Base-by-base conservation (phyloP, 2,329 filamentous ascomycete species). In the Aspergillus neotritici region DNA sequence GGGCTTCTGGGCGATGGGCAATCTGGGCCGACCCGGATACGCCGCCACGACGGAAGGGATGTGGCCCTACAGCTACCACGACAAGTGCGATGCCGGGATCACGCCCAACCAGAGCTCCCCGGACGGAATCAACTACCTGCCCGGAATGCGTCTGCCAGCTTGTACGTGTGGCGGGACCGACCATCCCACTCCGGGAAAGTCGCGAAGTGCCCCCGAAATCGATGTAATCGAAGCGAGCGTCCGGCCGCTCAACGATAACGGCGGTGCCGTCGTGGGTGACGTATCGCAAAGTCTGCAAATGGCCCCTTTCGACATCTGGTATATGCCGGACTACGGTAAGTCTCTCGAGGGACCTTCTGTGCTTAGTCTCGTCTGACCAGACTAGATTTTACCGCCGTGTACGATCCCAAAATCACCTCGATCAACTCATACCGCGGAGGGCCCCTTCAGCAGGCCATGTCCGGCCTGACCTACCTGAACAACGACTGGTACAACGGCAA, bases 1-100 rank as follows among this genome's bases (percentile, higher is more conserved):
- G 33, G 83, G 83, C 63, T 84, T 86, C 63, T 87, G 83, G 83
- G 74, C 82, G 0, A 85, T 87, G 80, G 83, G 83, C 4, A 87
- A 87, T 56, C 72, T 87, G 15, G 83, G 79, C 31, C 74, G 83
- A 50, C 80, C 83, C 17, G 83, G 83, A 10, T 84, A 84, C 62
- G 74, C 79, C 28, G 78, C 81, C 8, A 84, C 82, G 1, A 86
- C 82, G 0, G 83, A 87, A 49, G 83, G 83, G 4, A 72, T 85
- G 62, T 87, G 83, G 83, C 83, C 83, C 0, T 87, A 86, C 67
- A 84, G 79, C 52, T 87, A 87, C 58, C 73, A 80, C 51, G 75
- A 86, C 53, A 65, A 75, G 34, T 87, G 84, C 55, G 84, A 87
- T 61, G 73, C 74, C 16, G 83, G 84, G 17, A 86, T 87, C 50